A percentile compares a stretch with the other conserved stretches of the same genome.
These are phyloP conservation scores for Trichosanthes truncata DNA, from an alignment of 306 rosid species.

Conservation along the genomic window DNA sequence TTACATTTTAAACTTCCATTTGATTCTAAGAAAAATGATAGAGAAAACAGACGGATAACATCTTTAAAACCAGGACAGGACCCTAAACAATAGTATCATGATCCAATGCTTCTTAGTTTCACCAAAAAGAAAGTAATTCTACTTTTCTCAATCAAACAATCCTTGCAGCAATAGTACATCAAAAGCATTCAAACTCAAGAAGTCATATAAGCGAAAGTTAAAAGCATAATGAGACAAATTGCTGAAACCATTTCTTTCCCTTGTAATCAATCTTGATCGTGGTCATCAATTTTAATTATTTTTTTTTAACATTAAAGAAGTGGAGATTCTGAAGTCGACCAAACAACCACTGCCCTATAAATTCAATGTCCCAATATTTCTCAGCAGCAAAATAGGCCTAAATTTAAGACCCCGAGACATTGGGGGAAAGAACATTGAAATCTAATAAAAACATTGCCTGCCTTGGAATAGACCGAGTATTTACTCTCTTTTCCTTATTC, in stretches of 20 bases:
- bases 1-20: background rate
- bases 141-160: background rate
- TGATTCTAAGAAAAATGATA: background rate
- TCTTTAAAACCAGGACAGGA: background rate
- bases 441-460: background rate
- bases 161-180: background rate
- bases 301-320: background rate
- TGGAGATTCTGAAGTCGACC: background rate
- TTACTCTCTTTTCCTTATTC: background rate
- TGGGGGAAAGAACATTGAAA: background rate
- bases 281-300: slow-evolving; percentile 13
- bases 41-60: background rate
- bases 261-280: slow-evolving; percentile 36
- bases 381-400: background rate
- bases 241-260: slow-evolving; percentile 51
- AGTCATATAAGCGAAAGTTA: slow-evolving; percentile 13
- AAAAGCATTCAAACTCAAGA: background rate
- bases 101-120: background rate
- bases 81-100: background rate
- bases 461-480: background rate
- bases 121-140: background rate
- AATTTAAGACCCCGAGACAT: background rate
- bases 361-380: background rate
- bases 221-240: slow-evolving; percentile 39
- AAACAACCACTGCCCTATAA: background rate